Conservation (phyloP, 1,284 basidiomycete genomes). For the Phellopilus nigrolimitatus region DNA sequence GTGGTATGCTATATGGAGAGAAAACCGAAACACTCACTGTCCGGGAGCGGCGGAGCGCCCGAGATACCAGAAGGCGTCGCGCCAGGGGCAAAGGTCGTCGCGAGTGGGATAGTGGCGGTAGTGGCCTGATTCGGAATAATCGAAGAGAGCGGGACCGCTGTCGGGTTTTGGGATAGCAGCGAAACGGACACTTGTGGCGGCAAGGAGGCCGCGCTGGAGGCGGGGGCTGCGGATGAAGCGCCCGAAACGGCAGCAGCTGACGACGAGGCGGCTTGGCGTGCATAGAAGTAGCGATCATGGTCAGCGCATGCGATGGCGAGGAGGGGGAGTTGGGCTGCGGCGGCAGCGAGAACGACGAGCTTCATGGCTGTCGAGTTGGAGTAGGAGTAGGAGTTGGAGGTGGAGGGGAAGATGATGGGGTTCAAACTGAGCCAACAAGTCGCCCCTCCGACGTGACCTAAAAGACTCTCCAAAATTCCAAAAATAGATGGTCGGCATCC, state of each 20-base stretch:
- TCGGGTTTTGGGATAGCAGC: slow-evolving; percentile 53
- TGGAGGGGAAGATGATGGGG: slow-evolving; percentile 6
- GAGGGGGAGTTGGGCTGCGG: slow-evolving; percentile 31
- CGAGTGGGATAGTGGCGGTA: slow-evolving; percentile 37
- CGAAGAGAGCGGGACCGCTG: slow-evolving; percentile 47
- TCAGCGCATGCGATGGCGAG: slow-evolving; percentile 29
- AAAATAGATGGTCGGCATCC: too few species aligned
- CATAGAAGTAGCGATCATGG: slow-evolving; percentile 20
- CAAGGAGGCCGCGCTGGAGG: slow-evolving; percentile 19
- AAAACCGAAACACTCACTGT: slow-evolving; percentile 23
- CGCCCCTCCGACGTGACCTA: too few species aligned
- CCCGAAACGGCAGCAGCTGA: slow-evolving; percentile 13
- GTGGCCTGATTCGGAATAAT: slow-evolving; percentile 40
- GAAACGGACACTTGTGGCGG: slow-evolving; percentile 33
- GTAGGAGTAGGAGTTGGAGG: slow-evolving; percentile 23
- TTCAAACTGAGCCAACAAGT: too few species aligned
- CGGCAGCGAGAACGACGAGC: slow-evolving; percentile 19
- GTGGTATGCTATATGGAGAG: too few species aligned
- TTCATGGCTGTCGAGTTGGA: slow-evolving; percentile 25
- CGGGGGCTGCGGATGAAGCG: slow-evolving; percentile 15
- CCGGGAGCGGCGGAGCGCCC: slow-evolving; percentile 34
- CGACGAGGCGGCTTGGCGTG: slow-evolving; percentile 26
- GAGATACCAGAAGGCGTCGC: slow-evolving; percentile 30
- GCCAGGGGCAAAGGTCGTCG: slow-evolving; percentile 31
- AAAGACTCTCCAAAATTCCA: too few species aligned